phyloP scores from a whole-genome alignment of 148 eudicot species.

The Polygonum maritimum region DNA sequence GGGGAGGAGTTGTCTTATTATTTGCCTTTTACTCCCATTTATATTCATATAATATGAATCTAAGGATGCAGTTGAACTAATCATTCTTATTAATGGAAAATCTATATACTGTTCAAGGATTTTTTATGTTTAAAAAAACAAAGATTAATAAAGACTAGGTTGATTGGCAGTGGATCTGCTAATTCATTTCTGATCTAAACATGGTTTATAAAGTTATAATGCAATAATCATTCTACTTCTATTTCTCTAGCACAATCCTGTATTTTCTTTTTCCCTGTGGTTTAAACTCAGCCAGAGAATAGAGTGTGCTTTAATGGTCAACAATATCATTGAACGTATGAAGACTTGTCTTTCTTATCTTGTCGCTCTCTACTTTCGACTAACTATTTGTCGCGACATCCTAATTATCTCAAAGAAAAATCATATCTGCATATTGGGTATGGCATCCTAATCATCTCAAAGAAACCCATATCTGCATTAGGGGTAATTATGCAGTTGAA shows the following conservation, averaged over 20 bases:
- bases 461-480: not conserved
- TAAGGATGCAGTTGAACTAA: not conserved
- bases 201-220: not conserved
- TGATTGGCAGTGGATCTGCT: not conserved
- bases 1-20: not conserved
- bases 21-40: not conserved
- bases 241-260: not conserved
- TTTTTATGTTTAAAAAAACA: not conserved
- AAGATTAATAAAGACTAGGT: not conserved
- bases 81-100: not conserved
- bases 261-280: not conserved
- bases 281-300: not conserved
- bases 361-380: not conserved
- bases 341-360: conserved; percentile 4
- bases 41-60: not conserved
- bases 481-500: not conserved
- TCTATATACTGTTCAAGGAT: not conserved
- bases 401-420: not conserved
- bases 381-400: not conserved
- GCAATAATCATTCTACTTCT: not conserved
- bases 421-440: not conserved
- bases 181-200: not conserved
- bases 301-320: not conserved
- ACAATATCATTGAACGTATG: conserved; percentile 2
- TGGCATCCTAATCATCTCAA: not conserved